These are phyloP conservation scores for Tolypocladium pustulatum DNA, from an alignment of 2,329 filamentous ascomycete genomes.

Conservation along the genomic window DNA sequence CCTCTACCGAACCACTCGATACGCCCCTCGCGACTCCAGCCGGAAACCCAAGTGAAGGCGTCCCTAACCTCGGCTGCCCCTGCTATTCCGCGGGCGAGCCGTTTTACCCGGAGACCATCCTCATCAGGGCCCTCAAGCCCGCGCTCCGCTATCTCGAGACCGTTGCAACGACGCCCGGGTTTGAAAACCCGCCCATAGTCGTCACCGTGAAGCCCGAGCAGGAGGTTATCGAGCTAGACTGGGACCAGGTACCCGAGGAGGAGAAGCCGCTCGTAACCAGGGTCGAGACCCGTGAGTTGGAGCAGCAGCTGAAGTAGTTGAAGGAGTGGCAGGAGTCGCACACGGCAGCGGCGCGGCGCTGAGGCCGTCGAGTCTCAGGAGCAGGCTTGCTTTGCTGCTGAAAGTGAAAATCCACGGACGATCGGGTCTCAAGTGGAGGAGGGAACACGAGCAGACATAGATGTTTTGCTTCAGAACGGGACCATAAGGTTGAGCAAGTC, in stretches of 20 bases:
- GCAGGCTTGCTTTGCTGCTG: neutral
- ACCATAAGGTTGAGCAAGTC: too few species aligned
- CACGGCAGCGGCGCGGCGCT: neutral
- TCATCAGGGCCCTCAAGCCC: constrained; percentile 41
- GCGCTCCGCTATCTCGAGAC: constrained; percentile 53
- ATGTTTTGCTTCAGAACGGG: neutral
- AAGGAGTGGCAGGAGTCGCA: constrained; percentile 15
- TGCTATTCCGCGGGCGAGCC: constrained; percentile 58
- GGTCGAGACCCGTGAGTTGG: constrained; percentile 10
- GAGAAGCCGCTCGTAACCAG: constrained; percentile 16
- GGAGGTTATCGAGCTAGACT: constrained; percentile 15
- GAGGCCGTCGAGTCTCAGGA: constrained; percentile 6
- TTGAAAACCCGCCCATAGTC: constrained; percentile 28
- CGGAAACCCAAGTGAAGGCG: constrained; percentile 31
- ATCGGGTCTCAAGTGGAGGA: too few species aligned
- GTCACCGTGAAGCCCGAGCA: constrained; percentile 13
- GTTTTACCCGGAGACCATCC: constrained; percentile 48
- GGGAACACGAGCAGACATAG: too few species aligned
- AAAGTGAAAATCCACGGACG: neutral
- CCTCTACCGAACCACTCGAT: constrained; percentile 40
- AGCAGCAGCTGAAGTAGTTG: constrained; percentile 12
- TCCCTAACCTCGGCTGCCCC: constrained; percentile 48
- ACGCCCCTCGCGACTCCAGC: constrained; percentile 41
- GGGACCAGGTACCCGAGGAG: constrained; percentile 18
- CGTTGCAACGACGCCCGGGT: constrained; percentile 31